Base-by-base conservation (phyloP, 1,284 basidiomycete species). In the Cutaneotrichosporon dermatis region DNA sequence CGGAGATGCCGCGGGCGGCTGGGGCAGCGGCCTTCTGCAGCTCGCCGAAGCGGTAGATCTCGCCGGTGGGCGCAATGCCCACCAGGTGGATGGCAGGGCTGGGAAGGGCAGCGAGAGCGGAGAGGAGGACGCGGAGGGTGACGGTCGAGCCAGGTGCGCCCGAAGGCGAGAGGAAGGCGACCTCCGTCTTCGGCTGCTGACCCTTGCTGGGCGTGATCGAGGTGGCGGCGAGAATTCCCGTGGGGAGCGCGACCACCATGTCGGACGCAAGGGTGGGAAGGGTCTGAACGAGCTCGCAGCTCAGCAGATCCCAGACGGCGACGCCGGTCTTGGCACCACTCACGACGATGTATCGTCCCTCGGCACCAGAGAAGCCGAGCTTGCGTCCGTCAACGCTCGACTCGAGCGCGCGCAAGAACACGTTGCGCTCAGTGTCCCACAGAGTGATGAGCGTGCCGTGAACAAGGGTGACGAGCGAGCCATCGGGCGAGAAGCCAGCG, bases 401-500 rank as follows among this genome's bases (percentile, higher is more conserved):
- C 37, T 85, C 82, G 49, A 96, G 80, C 0, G 84, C 85, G 54
- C 85, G 84, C 13, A 84, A 79, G 33, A 90, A 79, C n/a, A 82
- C 76, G 66, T 87, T 89, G 46, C 84, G 86, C 35, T 80, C 72
- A 0, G 89, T 83, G 67, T 92, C 87, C 79, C 91, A 96, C 3
- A 99, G 76, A 5, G 86, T 86, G 51, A 95, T 82, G 59, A 86
- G 84, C 16, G 82, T 73, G 0, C 85, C 86, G 54, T 90, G 83
- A 7, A 87, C 82, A 6, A 95, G 82, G 4, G 88, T 89, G 34
- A 98, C 80, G 42, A 99, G 81, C 10, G 93, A 93, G 7, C 86
- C 89, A 73, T 98, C 95, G 1, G 83, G 83, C 6, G 93, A 91
- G 85, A 92, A 97, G 0, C 86, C 82, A 0, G 84, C 80, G 56